Conservation (phyloP, 2,329 filamentous ascomycete genomes). For the Botryosphaeria dothidea region DNA sequence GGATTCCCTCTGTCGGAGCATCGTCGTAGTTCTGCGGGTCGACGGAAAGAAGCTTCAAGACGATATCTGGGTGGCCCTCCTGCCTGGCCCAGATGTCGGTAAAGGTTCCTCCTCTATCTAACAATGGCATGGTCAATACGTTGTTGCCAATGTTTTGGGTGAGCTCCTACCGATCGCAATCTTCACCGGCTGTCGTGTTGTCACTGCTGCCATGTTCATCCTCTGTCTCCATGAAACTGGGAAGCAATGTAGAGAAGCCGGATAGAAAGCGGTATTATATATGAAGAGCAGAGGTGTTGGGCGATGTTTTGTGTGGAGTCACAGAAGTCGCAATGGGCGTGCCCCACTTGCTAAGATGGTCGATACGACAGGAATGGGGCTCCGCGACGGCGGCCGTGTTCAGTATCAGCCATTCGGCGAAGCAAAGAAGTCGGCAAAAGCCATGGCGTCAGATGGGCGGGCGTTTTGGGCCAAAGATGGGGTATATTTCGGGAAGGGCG, state of each 20-base stretch:
- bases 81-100: conserved; percentile 65
- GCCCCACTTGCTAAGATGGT: not conserved
- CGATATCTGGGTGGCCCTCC: conserved; percentile 72
- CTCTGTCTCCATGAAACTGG: not conserved
- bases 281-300: not conserved
- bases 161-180: conserved; percentile 1
- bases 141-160: not conserved
- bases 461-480: not conserved
- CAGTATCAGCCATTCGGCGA: not conserved
- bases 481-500: not conserved
- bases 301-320: not conserved
- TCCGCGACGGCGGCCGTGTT: not conserved
- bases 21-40: conserved; percentile 34
- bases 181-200: not conserved
- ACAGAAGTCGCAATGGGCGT: not conserved
- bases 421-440: not conserved
- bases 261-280: not conserved
- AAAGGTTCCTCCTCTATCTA: conserved; percentile 71
- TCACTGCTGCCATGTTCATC: not conserved
- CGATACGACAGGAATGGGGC: not conserved
- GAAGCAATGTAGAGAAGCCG: not conserved
- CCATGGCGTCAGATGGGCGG: not conserved
- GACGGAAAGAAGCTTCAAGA: conserved; percentile 32
- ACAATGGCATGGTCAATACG: not conserved
- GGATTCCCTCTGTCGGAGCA: conserved; percentile 35